Percentiles rank a stretch among this genome's conserved stretches.
Evolutionary conservation across 306 rosid genomes (phyloP).

Genomic region (Lathyrus aphaca): DNA sequence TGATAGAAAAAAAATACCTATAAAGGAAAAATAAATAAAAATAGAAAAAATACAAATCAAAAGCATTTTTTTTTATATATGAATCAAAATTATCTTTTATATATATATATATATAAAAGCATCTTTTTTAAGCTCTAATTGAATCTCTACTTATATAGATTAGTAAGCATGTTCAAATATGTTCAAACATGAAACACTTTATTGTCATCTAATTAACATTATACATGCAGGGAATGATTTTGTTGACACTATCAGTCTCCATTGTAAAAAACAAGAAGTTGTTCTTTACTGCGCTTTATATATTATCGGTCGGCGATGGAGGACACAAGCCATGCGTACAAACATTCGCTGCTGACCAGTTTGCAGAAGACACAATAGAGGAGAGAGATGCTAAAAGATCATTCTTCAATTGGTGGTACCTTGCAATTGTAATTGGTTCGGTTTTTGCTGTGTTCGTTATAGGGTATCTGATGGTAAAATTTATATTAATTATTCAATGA

Average conservation of each 20-base stretch:
- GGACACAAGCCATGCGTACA: slow-evolving; percentile 82
- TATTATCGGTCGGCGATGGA: slow-evolving; percentile 63
- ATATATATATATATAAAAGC: too few species aligned
- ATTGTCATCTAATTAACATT: background rate
- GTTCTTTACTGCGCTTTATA: slow-evolving; percentile 55
- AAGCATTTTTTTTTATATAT: too few species aligned
- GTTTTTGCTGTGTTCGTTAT: slow-evolving; percentile 48
- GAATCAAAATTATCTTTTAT: too few species aligned
- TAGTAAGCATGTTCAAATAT: too few species aligned
- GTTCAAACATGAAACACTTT: background rate
- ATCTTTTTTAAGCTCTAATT: too few species aligned
- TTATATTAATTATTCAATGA: background rate
- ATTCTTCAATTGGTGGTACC: slow-evolving; percentile 78
- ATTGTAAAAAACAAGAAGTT: slow-evolving; percentile 27
- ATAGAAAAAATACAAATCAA: too few species aligned
- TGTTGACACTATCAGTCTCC: slow-evolving; percentile 59
- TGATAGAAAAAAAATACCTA: too few species aligned
- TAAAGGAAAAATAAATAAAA: too few species aligned
- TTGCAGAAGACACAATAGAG: slow-evolving; percentile 55
- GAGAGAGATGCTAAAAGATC: slow-evolving; percentile 63
- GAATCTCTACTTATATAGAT: too few species aligned
- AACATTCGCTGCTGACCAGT: slow-evolving; percentile 85
- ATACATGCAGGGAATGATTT: slow-evolving; percentile 54
- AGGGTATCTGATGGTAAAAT: slow-evolving; percentile 63
- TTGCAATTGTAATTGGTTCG: slow-evolving; percentile 58